A percentile compares a stretch with the other conserved stretches of the same genome.
Conservation (phyloP, 768 basidiomycete genomes). For the Terana coerulea region DNA sequence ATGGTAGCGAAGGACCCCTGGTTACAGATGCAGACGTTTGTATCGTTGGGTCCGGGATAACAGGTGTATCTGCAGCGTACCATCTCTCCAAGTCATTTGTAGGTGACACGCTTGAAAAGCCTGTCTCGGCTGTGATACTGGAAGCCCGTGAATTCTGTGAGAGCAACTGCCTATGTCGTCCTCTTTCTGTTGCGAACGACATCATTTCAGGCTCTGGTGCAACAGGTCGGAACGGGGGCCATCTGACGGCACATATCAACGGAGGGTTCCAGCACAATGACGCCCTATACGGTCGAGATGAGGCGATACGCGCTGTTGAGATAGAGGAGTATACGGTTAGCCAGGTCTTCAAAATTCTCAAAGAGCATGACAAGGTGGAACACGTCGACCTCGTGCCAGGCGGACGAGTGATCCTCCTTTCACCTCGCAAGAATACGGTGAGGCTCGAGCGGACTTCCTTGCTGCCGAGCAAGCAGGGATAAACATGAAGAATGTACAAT, state of each 20-base stretch:
- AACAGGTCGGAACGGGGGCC: slow-evolving; percentile 83
- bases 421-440: slow-evolving; percentile 39
- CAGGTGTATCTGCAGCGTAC: slow-evolving; percentile 72
- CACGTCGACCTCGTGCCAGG: slow-evolving; percentile 62
- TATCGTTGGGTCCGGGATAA: slow-evolving; percentile 78
- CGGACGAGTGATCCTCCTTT: slow-evolving; percentile 50
- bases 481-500: slow-evolving; percentile 40
- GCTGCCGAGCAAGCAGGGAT: slow-evolving; percentile 53
- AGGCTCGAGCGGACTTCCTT: slow-evolving; percentile 41
- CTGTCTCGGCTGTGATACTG: slow-evolving; percentile 56
- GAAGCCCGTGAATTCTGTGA: slow-evolving; percentile 87
- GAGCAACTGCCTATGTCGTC: slow-evolving; percentile 28
- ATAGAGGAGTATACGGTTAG: slow-evolving; percentile 56
- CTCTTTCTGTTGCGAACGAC: no score
- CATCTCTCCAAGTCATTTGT: slow-evolving; percentile 54
- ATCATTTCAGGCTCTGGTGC: slow-evolving; percentile 59
- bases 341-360: slow-evolving; percentile 47
- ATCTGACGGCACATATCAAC: slow-evolving; percentile 55
- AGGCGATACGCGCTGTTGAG: slow-evolving; percentile 48
- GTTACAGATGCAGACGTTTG: slow-evolving; percentile 64
- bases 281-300: slow-evolving; percentile 42
- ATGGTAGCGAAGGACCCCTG: slow-evolving; percentile 62
- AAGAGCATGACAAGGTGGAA: slow-evolving; percentile 37
- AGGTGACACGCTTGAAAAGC: slow-evolving; percentile 30
- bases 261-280: slow-evolving; percentile 38